A percentile compares a stretch with the other conserved stretches of the same genome.
Evolutionary conservation across 805 yeast species (phyloP).

Genomic region (Schwanniomyces yamadae): DNA sequence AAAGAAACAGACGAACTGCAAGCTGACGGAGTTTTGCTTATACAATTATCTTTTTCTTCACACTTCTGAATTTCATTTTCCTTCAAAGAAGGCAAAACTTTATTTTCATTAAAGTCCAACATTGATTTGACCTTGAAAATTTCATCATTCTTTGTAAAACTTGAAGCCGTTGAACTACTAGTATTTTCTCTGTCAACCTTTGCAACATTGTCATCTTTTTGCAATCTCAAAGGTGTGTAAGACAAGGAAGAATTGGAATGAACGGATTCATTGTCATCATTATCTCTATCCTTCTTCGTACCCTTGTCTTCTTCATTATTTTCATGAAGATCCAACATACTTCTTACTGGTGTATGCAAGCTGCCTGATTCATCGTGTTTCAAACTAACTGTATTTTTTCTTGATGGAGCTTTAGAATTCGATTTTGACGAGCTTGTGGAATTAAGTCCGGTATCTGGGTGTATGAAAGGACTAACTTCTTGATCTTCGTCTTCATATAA

Average conservation of each 20-base stretch:
- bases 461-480: conserved; percentile 33
- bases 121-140: conserved; percentile 26
- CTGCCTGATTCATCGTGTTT: conserved; percentile 11
- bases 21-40: not conserved
- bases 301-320: not conserved
- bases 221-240: conserved; percentile 17
- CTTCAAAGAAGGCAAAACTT: conserved; percentile 10
- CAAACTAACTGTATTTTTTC: conserved; percentile 27
- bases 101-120: conserved; percentile 21
- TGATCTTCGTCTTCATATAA: conserved; percentile 48
- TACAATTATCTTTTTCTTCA: not conserved
- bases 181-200: conserved; percentile 1
- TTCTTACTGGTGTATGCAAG: conserved; percentile 29
- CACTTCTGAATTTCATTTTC: conserved; percentile 6
- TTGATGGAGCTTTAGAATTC: conserved; percentile 29
- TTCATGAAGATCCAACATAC: conserved; percentile 38
- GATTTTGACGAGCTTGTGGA: conserved; percentile 13
- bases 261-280: conserved; percentile 17
- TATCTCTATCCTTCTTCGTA: conserved; percentile 3
- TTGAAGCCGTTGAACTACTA: not conserved
- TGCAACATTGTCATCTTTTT: conserved; percentile 11
- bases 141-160: conserved; percentile 1
- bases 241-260: conserved; percentile 26
- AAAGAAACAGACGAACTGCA: not conserved
- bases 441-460: conserved; percentile 23